Conservation (phyloP, 768 basidiomycete genomes). For the Coprinopsis sp. region DNA sequence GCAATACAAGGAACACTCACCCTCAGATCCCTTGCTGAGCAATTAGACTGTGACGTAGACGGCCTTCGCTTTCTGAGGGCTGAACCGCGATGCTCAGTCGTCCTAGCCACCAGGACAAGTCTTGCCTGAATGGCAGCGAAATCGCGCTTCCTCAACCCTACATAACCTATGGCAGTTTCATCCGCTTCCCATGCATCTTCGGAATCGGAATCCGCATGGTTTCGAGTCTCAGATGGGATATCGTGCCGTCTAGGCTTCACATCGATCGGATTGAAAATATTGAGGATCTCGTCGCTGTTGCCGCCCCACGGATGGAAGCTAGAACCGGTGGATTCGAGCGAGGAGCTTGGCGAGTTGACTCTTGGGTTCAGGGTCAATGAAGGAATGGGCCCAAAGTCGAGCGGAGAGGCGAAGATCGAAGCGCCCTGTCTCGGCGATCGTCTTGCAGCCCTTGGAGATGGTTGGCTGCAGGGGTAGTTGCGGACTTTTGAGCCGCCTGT, state of each 20-base stretch:
- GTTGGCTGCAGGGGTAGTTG: constrained; percentile 47
- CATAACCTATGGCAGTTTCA: constrained; percentile 58
- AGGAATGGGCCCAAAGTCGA: constrained; percentile 47
- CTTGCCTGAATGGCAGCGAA: constrained; percentile 72
- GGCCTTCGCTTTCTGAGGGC: constrained; percentile 63
- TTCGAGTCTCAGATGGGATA: constrained; percentile 39
- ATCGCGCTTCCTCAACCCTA: constrained; percentile 67
- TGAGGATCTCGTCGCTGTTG: constrained; percentile 50
- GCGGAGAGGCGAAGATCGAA: constrained; percentile 40
- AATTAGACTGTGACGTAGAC: constrained; percentile 80
- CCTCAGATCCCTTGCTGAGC: constrained; percentile 50
- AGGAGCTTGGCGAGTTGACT: constrained; percentile 73
- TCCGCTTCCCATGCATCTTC: constrained; percentile 58
- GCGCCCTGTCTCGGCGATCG: constrained; percentile 52
- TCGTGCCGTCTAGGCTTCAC: constrained; percentile 63
- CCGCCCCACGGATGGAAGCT: constrained; percentile 82
- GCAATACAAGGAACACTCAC: constrained; percentile 25
- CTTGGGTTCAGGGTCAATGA: constrained; percentile 66
- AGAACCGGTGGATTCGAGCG: constrained; percentile 75
- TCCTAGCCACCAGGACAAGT: constrained; percentile 57
- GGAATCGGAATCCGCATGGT: constrained; percentile 17
- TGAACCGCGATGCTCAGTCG: constrained; percentile 48
- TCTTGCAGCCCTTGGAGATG: constrained; percentile 2
- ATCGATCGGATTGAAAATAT: constrained; percentile 50
- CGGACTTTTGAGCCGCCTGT: constrained; percentile 50